Percentiles rank a stretch among this genome's conserved stretches.
Evolutionary conservation across 768 basidiomycete genomes (phyloP).

Genomic region (Hortiboletus campestris): DNA sequence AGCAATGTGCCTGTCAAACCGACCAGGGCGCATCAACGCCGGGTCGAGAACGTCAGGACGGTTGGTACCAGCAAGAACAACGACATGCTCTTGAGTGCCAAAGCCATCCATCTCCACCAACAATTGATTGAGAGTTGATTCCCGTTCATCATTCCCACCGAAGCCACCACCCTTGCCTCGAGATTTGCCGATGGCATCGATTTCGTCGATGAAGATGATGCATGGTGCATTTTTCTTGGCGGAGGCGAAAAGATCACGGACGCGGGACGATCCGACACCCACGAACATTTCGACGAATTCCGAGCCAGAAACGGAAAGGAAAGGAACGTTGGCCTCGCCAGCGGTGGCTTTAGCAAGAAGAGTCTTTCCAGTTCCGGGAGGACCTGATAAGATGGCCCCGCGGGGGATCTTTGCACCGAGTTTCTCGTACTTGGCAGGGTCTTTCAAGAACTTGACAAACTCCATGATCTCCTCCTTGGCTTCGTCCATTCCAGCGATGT

Average conservation of each 20-base stretch:
- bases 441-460: slow-evolving; percentile 98
- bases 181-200: slow-evolving; percentile 97
- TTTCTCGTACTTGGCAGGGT: slow-evolving; percentile 90
- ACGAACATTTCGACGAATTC: slow-evolving; percentile 99
- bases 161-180: slow-evolving; percentile 75
- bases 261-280: slow-evolving; percentile 95
- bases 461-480: slow-evolving; percentile 99
- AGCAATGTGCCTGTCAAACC: slow-evolving; percentile 94
- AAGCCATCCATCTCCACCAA: slow-evolving; percentile 99
- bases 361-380: slow-evolving; percentile 98
- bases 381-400: slow-evolving; percentile 91
- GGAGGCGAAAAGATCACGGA: slow-evolving; percentile 94
- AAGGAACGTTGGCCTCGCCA: slow-evolving; percentile 95
- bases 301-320: slow-evolving; percentile 97
- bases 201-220: slow-evolving; percentile 99
- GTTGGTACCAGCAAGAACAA: slow-evolving; percentile 96
- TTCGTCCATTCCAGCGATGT: slow-evolving; percentile 99
- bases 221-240: slow-evolving; percentile 98
- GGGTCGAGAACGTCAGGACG: slow-evolving; percentile 94
- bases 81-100: slow-evolving; percentile 94
- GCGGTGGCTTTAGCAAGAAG: slow-evolving; percentile 97
- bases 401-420: slow-evolving; percentile 98
- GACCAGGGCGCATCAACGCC: slow-evolving; percentile 94
- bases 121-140: slow-evolving; percentile 95
- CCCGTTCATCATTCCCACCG: slow-evolving; percentile 96